phyloP scores from a whole-genome alignment of 306 rosid species.

The Malus sieversii region DNA sequence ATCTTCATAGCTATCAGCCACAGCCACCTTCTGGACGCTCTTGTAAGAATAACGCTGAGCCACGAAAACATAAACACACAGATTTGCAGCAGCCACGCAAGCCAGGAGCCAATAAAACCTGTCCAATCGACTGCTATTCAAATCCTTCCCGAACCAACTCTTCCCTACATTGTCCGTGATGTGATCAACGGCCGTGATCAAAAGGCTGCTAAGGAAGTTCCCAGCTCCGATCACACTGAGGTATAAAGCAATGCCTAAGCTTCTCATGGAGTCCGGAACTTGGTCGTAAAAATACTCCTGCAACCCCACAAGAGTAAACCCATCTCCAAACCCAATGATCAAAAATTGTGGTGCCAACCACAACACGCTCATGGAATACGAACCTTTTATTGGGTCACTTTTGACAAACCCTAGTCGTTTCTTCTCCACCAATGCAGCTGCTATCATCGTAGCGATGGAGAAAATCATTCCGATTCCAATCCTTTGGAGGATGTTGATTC shows the following conservation, averaged over 20 bases:
- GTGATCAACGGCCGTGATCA: slow-evolving; percentile 65
- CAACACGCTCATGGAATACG: slow-evolving; percentile 54
- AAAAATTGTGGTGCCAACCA: slow-evolving; percentile 83
- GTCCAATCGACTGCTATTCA: slow-evolving; percentile 70
- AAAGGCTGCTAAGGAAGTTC: slow-evolving; percentile 55
- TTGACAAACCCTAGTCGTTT: slow-evolving; percentile 40
- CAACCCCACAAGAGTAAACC: slow-evolving; percentile 66
- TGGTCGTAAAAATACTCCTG: slow-evolving; percentile 88
- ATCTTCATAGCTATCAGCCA: slow-evolving; percentile 42
- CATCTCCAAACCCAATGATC: slow-evolving; percentile 86
- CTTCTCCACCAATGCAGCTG: slow-evolving; percentile 58
- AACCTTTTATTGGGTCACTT: slow-evolving; percentile 21
- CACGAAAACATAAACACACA: slow-evolving; percentile 54
- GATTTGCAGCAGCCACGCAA: slow-evolving; percentile 30
- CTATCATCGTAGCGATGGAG: slow-evolving; percentile 43
- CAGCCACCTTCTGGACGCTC: slow-evolving; percentile 64
- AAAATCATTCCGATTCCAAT: slow-evolving; percentile 83
- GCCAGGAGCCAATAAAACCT: slow-evolving; percentile 63
- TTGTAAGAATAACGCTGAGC: slow-evolving; percentile 80
- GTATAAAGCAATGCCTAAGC: slow-evolving; percentile 78
- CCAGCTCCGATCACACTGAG: slow-evolving; percentile 67
- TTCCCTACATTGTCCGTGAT: slow-evolving; percentile 39
- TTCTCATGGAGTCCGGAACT: slow-evolving; percentile 90
- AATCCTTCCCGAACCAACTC: slow-evolving; percentile 78
- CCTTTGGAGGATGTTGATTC: slow-evolving; percentile 80